phyloP scores from a whole-genome alignment of 2,329 filamentous ascomycete genomes.

The Cadophora sp. region DNA sequence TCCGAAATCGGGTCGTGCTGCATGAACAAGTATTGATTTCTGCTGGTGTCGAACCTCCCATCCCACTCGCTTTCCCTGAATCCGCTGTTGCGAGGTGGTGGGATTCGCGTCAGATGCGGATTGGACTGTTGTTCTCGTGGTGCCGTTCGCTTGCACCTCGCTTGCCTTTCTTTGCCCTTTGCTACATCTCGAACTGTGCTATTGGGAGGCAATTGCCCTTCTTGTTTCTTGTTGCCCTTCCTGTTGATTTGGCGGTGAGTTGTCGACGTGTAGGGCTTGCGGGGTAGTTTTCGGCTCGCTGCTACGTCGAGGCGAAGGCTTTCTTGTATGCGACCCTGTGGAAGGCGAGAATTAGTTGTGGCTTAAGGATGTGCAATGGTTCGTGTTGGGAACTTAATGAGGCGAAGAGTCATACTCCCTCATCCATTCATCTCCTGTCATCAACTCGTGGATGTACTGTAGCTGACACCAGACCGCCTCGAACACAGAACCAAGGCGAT shows the following conservation, averaged over 20 bases:
- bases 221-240: neutral
- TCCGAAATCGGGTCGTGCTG: constrained; percentile 1
- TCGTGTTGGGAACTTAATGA: neutral
- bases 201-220: constrained; percentile 1
- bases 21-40: neutral
- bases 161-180: constrained; percentile 6
- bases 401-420: neutral
- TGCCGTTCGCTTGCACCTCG: constrained; percentile 5
- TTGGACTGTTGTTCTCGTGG: constrained; percentile 14
- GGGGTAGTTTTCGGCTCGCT: neutral
- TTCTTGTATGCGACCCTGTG: neutral
- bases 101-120: constrained; percentile 14
- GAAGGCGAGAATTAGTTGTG: neutral
- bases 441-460: neutral
- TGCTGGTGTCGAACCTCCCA: neutral
- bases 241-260: neutral
- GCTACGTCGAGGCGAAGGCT: neutral
- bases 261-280: neutral
- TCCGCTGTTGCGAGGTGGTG: neutral
- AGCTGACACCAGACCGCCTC: constrained; percentile 1
- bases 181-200: neutral
- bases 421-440: neutral
- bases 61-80: constrained; percentile 3
- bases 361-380: neutral
- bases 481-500: neutral